These are phyloP conservation scores for Neospermospora avenae DNA, from an alignment of 2,329 filamentous ascomycete genomes.

Conservation along the genomic window DNA sequence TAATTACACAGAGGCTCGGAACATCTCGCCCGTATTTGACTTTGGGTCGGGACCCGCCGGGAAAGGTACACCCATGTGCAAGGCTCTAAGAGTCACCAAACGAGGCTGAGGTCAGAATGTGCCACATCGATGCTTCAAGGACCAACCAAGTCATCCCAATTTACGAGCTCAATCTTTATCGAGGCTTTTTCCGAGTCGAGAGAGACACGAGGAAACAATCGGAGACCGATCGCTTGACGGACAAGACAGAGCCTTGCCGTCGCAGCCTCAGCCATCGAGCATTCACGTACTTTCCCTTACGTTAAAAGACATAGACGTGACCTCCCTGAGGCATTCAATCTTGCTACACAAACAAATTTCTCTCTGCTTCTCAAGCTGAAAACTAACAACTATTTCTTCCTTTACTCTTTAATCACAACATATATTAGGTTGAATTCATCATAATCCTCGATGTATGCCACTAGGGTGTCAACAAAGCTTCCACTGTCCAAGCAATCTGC, in stretches of 20 bases:
- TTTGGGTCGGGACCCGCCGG: conserved; percentile 1
- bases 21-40: background rate
- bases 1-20: background rate
- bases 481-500: conserved; percentile 27
- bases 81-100: background rate
- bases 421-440: conserved; percentile 6
- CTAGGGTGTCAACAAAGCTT: conserved; percentile 26
- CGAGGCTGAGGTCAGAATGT: conserved; percentile 9
- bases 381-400: conserved; percentile 1
- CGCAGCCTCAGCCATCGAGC: background rate
- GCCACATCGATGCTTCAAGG: background rate
- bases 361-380: conserved; percentile 8
- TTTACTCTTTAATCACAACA: background rate
- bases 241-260: background rate
- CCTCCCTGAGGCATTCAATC: conserved; percentile 3
- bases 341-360: conserved; percentile 5
- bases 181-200: background rate
- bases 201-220: background rate
- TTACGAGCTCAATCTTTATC: background rate
- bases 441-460: conserved; percentile 29
- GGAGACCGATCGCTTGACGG: background rate
- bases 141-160: conserved; percentile 1
- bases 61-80: background rate
- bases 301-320: background rate
- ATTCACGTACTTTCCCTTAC: background rate